Base-by-base conservation (phyloP, 495 filamentous ascomycete species). In the Lasiosphaeris hirsuta region DNA sequence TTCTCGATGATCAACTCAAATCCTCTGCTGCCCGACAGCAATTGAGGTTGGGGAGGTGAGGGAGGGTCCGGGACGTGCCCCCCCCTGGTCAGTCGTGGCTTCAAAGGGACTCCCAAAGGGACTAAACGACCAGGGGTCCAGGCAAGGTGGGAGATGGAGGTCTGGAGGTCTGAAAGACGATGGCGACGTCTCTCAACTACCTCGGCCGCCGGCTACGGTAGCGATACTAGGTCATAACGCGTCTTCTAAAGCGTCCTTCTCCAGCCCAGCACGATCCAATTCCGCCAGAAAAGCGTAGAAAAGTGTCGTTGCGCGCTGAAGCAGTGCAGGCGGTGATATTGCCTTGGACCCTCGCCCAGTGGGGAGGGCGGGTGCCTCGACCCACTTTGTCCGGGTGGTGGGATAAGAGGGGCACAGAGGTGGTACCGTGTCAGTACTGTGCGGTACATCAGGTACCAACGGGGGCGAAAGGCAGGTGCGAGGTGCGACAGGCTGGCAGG, bases 21-120 rank as follows among this genome's bases (percentile, higher is more conserved):
- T 36, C 23, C 46, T 35, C 46, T 30, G 34, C 46, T 35, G 30
- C 18, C 46, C 15, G 43, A 46, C 43, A 49, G 46, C 46, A 30
- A 49, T 35, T 14, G 36, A 37, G 49, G 23, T 30, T 41, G 50
- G n/a, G 13, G 10, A 17, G 35, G 37, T 39, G n/a, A 33, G 35
- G 30, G 58, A 60, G 58, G 51, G 58, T 51, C 58, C 51, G 41
- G 51, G 58, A 50, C 51, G 51, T 35, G 47, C 42, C 48, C 56
- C 42, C 48, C 56, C 56, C 34, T 34, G 35, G 47, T 51, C 34
- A 30, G 37, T n/a, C 14, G 44, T 47, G 47, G 47, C 47, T 51
- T 38, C 55, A 53, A 44, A 53, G 42, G 58, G 23, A 30, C 23
- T 30, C 23, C 23, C 23, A 30, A 30, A 30, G 23, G 23, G 23